phyloP scores from a whole-genome alignment of 2,329 filamentous ascomycete species.

The Tolypocladium album region DNA sequence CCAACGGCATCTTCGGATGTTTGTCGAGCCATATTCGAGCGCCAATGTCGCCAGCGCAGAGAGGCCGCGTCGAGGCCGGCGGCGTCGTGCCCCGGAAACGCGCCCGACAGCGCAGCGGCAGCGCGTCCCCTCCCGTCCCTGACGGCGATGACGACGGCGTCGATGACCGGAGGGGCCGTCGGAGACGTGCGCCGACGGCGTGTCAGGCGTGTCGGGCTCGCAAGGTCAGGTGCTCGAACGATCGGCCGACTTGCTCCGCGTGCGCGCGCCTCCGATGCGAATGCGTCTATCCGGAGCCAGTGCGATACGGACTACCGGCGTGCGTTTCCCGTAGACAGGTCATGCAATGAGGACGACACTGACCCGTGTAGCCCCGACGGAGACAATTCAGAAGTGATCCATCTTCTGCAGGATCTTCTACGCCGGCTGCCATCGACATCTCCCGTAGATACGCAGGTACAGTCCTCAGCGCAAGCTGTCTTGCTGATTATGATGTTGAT shows the following conservation, averaged over 20 bases:
- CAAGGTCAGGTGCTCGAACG: background rate
- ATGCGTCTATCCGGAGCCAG: background rate
- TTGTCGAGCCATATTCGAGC: background rate
- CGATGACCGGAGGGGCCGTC: background rate
- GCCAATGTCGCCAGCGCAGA: background rate
- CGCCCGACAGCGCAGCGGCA: background rate
- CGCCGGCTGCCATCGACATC: slow-evolving; percentile 49
- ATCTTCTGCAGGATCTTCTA: slow-evolving; percentile 40
- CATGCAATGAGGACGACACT: background rate
- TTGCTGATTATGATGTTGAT: background rate
- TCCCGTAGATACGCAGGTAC: background rate
- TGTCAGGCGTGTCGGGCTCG: background rate
- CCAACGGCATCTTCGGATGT: background rate
- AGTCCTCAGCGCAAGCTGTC: background rate
- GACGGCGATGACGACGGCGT: background rate
- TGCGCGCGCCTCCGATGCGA: background rate
- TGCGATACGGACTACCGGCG: background rate
- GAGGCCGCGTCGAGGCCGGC: background rate
- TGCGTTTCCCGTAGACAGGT: background rate
- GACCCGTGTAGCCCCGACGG: background rate
- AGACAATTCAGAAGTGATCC: background rate
- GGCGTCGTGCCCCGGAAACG: background rate
- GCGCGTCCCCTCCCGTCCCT: background rate
- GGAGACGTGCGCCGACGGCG: background rate
- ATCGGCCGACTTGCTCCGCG: background rate